Evolutionary conservation across 2,329 filamentous ascomycete genomes (phyloP).

Genomic region (Ascochyta rabiei): DNA sequence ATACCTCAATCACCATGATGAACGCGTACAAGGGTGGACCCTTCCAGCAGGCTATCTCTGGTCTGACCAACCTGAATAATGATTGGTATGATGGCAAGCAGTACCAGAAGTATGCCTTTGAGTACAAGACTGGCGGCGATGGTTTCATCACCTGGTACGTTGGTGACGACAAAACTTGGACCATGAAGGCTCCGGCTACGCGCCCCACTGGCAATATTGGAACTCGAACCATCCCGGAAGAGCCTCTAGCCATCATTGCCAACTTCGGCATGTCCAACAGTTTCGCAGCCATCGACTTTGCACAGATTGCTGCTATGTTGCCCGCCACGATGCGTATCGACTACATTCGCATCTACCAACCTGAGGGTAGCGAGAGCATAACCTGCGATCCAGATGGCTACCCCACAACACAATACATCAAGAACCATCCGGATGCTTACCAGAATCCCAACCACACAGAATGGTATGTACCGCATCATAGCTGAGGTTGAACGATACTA

Average conservation of each 20-base stretch:
- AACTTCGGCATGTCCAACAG: slow-evolving; percentile 74
- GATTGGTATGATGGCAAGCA: slow-evolving; percentile 62
- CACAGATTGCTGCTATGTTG: slow-evolving; percentile 60
- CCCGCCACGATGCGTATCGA: slow-evolving; percentile 72
- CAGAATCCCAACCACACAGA: slow-evolving; percentile 67
- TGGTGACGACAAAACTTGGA: slow-evolving; percentile 69
- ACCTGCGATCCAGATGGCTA: slow-evolving; percentile 73
- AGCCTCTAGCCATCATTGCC: slow-evolving; percentile 70
- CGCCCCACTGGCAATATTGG: slow-evolving; percentile 74
- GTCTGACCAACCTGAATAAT: slow-evolving; percentile 61
- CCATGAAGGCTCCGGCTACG: slow-evolving; percentile 63
- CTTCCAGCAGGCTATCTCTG: slow-evolving; percentile 62
- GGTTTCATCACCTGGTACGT: slow-evolving; percentile 74
- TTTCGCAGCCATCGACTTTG: slow-evolving; percentile 67
- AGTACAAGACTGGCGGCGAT: slow-evolving; percentile 61
- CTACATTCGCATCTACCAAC: slow-evolving; percentile 74
- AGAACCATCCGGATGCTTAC: slow-evolving; percentile 65
- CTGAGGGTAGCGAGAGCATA: slow-evolving; percentile 61
- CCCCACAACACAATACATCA: slow-evolving; percentile 71
- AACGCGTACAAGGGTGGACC: slow-evolving; percentile 62
- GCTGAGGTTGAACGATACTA: slow-evolving; percentile 6
- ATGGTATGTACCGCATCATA: slow-evolving; percentile 56
- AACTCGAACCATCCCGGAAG: slow-evolving; percentile 67
- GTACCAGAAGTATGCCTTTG: slow-evolving; percentile 63
- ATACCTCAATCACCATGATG: slow-evolving; percentile 59